Base-by-base conservation (phyloP, 2,329 filamentous ascomycete species). In the Fusarium ambrosium region DNA sequence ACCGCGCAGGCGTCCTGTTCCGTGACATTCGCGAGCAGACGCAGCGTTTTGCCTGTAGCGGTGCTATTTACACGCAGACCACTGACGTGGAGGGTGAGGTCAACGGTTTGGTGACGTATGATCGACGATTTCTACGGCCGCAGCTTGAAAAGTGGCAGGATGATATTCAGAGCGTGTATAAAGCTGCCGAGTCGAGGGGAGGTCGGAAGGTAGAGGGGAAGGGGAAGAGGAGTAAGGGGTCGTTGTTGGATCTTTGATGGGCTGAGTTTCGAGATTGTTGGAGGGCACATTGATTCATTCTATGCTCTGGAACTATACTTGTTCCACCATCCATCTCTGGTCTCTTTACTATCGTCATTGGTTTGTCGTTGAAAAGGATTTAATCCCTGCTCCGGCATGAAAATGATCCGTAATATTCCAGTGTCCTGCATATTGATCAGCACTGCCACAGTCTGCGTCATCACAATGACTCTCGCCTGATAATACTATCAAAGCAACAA, bases 11-110 rank as follows among this genome's bases (percentile, higher is more conserved):
- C 48, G 75, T 87, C 18, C 85, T 93, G 1, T 87, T 92, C 27
- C 85, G 86, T 3, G 91, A 93, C 76, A 85, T 93, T 4, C 87
- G 87, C 41, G 89, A 92, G 64, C 86, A 92, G 77, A 88, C 93
- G 36, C 85, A 89, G 68, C 82, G 82, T 13, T 93, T 86, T 66
- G 86, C 89, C 0, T 94, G 92, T 82, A 92, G 89, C 37, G 92
- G 89, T 0, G 92, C 88, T 13, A 88, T 94, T 0, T 94, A 91
- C 88, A 94, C 92, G 1, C 92, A 94, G 84, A 94, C 92, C 0
- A 93, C 91, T 0, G 92, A 94, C 75, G 92, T 94, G 0, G 92
- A 94, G 79, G 92, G 92, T 6, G 92, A 94, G 79, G 90, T 94
- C 10, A 94, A 94, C 74, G 92, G 92, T 0, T 83, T 94, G 66